Conservation (phyloP, 2,329 filamentous ascomycete species). For the Cladophialophora exuberans region DNA sequence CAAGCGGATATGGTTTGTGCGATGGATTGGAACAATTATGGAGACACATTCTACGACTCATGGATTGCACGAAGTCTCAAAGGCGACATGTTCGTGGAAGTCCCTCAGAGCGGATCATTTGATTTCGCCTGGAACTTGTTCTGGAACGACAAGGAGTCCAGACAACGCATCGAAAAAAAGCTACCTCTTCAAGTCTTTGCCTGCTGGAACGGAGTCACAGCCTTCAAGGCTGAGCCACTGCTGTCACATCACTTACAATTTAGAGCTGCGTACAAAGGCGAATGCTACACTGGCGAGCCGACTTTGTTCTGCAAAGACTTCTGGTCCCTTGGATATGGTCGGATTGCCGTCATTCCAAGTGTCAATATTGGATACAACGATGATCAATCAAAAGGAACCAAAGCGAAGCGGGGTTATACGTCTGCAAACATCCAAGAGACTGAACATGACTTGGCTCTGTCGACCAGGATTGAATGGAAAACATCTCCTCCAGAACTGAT, state of each 20-base stretch:
- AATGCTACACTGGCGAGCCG: constrained; percentile 61
- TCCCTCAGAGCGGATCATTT: constrained; percentile 56
- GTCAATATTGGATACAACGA: constrained; percentile 61
- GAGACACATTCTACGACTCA: constrained; percentile 61
- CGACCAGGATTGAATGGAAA: constrained; percentile 31
- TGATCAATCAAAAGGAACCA: constrained; percentile 50
- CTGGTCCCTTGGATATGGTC: constrained; percentile 55
- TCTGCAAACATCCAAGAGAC: constrained; percentile 16
- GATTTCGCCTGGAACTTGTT: constrained; percentile 56
- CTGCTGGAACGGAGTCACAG: constrained; percentile 63
- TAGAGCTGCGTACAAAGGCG: constrained; percentile 43
- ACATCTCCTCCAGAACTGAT: constrained; percentile 28
- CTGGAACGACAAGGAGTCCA: constrained; percentile 51
- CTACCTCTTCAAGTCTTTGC: constrained; percentile 62
- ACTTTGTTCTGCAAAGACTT: constrained; percentile 62
- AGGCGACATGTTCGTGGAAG: constrained; percentile 60
- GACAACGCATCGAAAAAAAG: constrained; percentile 38
- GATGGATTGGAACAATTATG: constrained; percentile 59
- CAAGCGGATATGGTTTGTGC: constrained; percentile 61
- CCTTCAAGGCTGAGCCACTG: constrained; percentile 54
- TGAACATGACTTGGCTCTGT: constrained; percentile 17
- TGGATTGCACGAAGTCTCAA: constrained; percentile 58
- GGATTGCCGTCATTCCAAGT: constrained; percentile 60
- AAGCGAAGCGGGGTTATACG: constrained; percentile 55
- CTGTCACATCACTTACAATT: constrained; percentile 52